Conservation (phyloP, 2,329 filamentous ascomycete genomes). For the Teratosphaeria nubilosa region DNA sequence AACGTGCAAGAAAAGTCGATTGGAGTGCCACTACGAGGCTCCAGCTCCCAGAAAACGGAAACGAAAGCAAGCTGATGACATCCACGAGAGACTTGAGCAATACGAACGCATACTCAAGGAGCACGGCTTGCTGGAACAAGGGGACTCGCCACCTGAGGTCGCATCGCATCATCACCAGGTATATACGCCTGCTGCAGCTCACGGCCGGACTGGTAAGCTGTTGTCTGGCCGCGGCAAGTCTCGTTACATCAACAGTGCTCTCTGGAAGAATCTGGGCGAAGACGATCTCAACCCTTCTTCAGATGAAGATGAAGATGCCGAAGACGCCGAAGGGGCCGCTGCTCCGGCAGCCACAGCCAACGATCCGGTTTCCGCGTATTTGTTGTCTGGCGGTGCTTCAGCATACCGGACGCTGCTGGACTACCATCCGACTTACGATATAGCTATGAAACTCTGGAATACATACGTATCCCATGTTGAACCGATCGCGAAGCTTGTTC, state of each 20-base stretch:
- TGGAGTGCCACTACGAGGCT: conserved; percentile 33
- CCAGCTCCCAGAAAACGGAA: conserved; percentile 32
- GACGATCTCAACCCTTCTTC: conserved; percentile 19
- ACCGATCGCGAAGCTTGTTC: conserved; percentile 59
- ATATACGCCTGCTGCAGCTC: neutral
- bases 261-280: conserved; percentile 22
- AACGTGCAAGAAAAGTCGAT: conserved; percentile 24
- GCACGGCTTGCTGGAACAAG: conserved; percentile 23
- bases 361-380: conserved; percentile 20
- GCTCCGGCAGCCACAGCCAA: neutral
- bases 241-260: conserved; percentile 32
- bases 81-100: conserved; percentile 28
- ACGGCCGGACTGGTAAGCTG: conserved; percentile 14
- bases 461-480: conserved; percentile 62
- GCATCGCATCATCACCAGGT: neutral
- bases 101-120: conserved; percentile 32
- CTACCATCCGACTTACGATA: conserved; percentile 46
- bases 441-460: conserved; percentile 43
- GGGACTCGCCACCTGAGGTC: conserved; percentile 1
- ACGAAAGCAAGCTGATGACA: conserved; percentile 24
- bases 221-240: conserved; percentile 27
- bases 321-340: conserved; percentile 18
- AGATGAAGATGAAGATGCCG: conserved; percentile 16
- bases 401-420: conserved; percentile 12
- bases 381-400: conserved; percentile 9